Conservation (phyloP, 805 yeast genomes). For the Cyberlindnera americana region DNA sequence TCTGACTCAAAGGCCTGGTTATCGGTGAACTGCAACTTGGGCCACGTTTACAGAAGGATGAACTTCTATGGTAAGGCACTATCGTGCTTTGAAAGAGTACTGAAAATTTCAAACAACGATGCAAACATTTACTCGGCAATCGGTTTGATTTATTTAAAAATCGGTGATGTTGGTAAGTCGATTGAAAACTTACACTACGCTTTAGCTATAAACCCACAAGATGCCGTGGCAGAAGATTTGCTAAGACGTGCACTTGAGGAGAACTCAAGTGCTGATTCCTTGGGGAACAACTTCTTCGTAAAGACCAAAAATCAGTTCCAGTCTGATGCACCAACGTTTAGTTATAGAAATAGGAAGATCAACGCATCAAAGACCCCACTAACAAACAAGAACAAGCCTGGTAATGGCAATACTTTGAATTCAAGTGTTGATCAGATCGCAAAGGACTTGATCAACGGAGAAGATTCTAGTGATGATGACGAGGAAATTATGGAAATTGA, state of each 20-base stretch:
- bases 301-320: slow-evolving; percentile 27
- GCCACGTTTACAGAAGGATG: slow-evolving; percentile 78
- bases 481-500: slow-evolving; percentile 51
- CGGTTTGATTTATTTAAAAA: slow-evolving; percentile 75
- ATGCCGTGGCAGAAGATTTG: slow-evolving; percentile 80
- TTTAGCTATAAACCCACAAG: slow-evolving; percentile 71
- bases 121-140: slow-evolving; percentile 77
- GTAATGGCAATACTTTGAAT: slow-evolving; percentile 11
- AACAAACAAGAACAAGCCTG: slow-evolving; percentile 21
- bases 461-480: slow-evolving; percentile 41
- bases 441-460: slow-evolving; percentile 28
- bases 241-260: slow-evolving; percentile 73
- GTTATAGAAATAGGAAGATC: slow-evolving; percentile 17
- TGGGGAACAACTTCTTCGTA: slow-evolving; percentile 26
- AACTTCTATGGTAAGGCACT: slow-evolving; percentile 64
- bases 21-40: slow-evolving; percentile 81
- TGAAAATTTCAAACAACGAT: slow-evolving; percentile 65
- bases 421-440: slow-evolving; percentile 24
- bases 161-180: slow-evolving; percentile 61
- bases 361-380: slow-evolving; percentile 24
- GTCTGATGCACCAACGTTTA: slow-evolving; percentile 28
- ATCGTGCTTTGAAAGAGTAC: slow-evolving; percentile 70
- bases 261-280: slow-evolving; percentile 31
- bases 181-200: slow-evolving; percentile 79
- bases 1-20: slow-evolving; percentile 82